Percentiles rank a stretch among this genome's conserved stretches.
Evolutionary conservation across 2,329 filamentous ascomycete genomes (phyloP).

Genomic region (Pseudocercospora pini-densiflorae): DNA sequence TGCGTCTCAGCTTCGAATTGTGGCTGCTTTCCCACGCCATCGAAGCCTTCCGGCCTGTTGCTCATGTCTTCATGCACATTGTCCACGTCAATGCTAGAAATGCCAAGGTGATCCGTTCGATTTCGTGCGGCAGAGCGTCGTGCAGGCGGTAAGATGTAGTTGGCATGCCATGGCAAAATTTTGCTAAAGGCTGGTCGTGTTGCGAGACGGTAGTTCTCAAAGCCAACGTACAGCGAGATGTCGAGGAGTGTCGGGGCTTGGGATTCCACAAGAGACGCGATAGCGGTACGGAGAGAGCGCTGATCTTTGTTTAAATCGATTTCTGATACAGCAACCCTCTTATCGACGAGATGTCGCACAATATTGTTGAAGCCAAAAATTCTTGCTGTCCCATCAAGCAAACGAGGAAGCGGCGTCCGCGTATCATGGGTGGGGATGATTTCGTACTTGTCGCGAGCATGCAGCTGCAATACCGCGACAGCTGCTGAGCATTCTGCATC

Average conservation of each 20-base stretch:
- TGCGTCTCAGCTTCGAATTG: constrained; percentile 40
- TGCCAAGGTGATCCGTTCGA: constrained; percentile 62
- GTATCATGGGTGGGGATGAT: constrained; percentile 65
- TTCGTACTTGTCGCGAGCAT: constrained; percentile 62
- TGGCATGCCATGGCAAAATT: constrained; percentile 82
- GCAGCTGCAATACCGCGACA: constrained; percentile 74
- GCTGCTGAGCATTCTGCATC: constrained; percentile 88
- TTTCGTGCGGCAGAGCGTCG: constrained; percentile 72
- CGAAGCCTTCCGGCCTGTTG: constrained; percentile 35
- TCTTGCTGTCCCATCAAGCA: constrained; percentile 61
- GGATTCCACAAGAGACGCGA: constrained; percentile 65
- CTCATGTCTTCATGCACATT: constrained; percentile 45
- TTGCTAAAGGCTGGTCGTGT: constrained; percentile 81
- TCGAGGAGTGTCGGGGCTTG: constrained; percentile 80
- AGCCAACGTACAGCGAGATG: constrained; percentile 87
- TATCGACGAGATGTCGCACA: constrained; percentile 56
- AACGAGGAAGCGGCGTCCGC: constrained; percentile 34
- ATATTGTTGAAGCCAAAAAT: constrained; percentile 66
- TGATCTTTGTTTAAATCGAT: constrained; percentile 8
- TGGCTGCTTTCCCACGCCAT: constrained; percentile 37
- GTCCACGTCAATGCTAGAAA: constrained; percentile 52
- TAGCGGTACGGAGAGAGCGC: constrained; percentile 47
- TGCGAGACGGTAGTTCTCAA: constrained; percentile 77
- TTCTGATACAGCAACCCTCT: constrained; percentile 22
- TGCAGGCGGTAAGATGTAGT: constrained; percentile 80